Evolutionary conservation across 2,329 filamentous ascomycete genomes (phyloP), one percentile per base, ranked within the genome.

Genomic region (Colletotrichum truncatum): DNA sequence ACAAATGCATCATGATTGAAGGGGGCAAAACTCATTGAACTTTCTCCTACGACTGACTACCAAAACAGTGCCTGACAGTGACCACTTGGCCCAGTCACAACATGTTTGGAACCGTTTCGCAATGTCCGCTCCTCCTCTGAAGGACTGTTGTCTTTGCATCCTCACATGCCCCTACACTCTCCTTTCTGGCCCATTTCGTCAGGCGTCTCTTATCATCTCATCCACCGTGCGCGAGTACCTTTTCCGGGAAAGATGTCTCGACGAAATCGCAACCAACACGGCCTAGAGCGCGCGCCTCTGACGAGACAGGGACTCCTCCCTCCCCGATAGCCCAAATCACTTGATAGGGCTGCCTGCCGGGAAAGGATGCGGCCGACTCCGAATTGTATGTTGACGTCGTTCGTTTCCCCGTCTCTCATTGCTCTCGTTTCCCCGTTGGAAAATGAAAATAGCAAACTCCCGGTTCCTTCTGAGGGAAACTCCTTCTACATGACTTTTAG

Each of bases 401-500:
- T 65, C 56, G 36, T 62, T 28, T 65, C 48, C 57, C 56, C 57
- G 56, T 65, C 62, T 61, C 61, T 64, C 61, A 64, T 64, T 64
- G 61, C 56, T 53, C 61, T 65, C 62, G 51, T 65, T 62, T 62
- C 62, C 62, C 62, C 41, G 23, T 39, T 23, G 62, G 53, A 61
- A 62, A 53, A 54, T 41, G 52, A 52, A 65, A 62, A 61, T 39
- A 18, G 41, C 49, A 65, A 55, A 62, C 62, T 65, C 62, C 62
- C 18, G 53, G 41, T 61, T 64, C 57, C 49, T 41, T 66, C 56
- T 67, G 67, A 46, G 56, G 67, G 60, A 65, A 68, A 68, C 65
- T 68, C 67, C 60, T 59, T 68, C 67, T 67, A 68, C 67, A 68
- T 67, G 67, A 68, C 53, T 68, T 67, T 68, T 67, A 48, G 48